Evolutionary conservation across 2,329 filamentous ascomycete species (phyloP).

Genomic region (Penicillium italicum): DNA sequence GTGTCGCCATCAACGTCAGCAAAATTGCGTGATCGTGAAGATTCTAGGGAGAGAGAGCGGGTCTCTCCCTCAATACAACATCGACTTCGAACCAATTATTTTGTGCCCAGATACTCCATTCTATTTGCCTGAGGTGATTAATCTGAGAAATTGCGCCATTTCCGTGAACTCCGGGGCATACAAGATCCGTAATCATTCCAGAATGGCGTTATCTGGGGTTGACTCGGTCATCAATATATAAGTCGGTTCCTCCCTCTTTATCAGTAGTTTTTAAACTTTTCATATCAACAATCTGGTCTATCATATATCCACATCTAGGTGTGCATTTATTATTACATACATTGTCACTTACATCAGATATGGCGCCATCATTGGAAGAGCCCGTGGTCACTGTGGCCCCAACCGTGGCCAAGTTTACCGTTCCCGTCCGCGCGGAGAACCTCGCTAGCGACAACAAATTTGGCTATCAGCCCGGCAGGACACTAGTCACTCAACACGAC

Average conservation of each 20-base stretch:
- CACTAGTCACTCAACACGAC: slow-evolving; percentile 44
- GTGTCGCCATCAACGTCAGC: slow-evolving; percentile 23
- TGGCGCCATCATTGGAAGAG: slow-evolving; percentile 35
- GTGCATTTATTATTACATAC: slow-evolving; percentile 1
- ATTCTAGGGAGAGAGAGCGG: slow-evolving; percentile 8
- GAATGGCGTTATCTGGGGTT: slow-evolving; percentile 19
- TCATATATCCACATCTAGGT: background rate
- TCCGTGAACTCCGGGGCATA: slow-evolving; percentile 16
- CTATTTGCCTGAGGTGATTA: slow-evolving; percentile 22
- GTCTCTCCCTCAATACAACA: background rate
- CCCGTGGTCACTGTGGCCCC: slow-evolving; percentile 14
- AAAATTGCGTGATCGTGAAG: slow-evolving; percentile 24
- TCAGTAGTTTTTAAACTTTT: slow-evolving; percentile 5
- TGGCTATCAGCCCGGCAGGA: slow-evolving; percentile 50
- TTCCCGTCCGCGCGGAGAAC: slow-evolving; percentile 20
- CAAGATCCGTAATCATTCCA: slow-evolving; percentile 14
- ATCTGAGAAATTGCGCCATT: slow-evolving; percentile 31
- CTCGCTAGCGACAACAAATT: slow-evolving; percentile 29
- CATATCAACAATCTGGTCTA: background rate
- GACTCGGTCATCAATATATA: slow-evolving; percentile 11
- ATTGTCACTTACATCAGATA: slow-evolving; percentile 7
- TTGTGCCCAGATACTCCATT: background rate
- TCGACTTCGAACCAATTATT: background rate
- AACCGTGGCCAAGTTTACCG: slow-evolving; percentile 8
- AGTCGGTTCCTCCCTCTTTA: background rate